These are phyloP conservation scores for Lentinula novae-zelandiae DNA, from an alignment of 1,284 basidiomycete species.

Conservation along the genomic window DNA sequence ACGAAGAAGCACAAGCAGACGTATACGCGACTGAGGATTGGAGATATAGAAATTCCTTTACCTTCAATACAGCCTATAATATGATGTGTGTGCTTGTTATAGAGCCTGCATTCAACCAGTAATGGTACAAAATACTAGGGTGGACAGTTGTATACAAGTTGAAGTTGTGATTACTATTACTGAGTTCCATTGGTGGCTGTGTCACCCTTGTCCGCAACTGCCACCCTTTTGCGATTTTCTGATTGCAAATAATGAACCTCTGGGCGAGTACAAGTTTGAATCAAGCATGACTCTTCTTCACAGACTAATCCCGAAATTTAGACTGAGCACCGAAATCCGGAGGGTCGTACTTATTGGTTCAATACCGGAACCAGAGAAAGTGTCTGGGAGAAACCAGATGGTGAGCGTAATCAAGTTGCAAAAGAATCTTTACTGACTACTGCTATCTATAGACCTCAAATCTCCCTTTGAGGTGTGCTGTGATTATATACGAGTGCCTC, in stretches of 20 bases:
- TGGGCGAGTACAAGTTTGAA: background rate
- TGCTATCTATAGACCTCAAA: constrained; percentile 55
- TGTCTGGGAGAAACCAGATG: constrained; percentile 88
- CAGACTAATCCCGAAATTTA: constrained; percentile 22
- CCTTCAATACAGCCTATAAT: constrained; percentile 9
- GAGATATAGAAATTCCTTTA: constrained; percentile 44
- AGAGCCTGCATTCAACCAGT: too few relatives aligned
- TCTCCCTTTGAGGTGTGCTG: constrained; percentile 78
- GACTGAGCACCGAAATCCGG: constrained; percentile 81
- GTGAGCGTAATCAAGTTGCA: constrained; percentile 32
- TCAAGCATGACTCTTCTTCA: background rate
- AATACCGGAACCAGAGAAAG: constrained; percentile 74
- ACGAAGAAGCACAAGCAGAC: constrained; percentile 83
- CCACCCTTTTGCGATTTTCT: background rate
- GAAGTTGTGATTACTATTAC: too few relatives aligned
- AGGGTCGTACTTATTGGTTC: constrained; percentile 86
- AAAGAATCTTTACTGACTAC: constrained; percentile 17
- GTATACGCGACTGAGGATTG: constrained; percentile 88
- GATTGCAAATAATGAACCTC: constrained; percentile 1
- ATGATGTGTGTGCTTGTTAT: background rate
- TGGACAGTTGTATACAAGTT: background rate
- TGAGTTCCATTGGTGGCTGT: background rate
- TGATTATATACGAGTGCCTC: constrained; percentile 9
- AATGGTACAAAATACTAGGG: too few relatives aligned
- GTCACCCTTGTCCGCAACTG: background rate